Evolutionary conservation across 176 grass and related monocot species (phyloP).

Genomic region (Pontederia crassipes): DNA sequence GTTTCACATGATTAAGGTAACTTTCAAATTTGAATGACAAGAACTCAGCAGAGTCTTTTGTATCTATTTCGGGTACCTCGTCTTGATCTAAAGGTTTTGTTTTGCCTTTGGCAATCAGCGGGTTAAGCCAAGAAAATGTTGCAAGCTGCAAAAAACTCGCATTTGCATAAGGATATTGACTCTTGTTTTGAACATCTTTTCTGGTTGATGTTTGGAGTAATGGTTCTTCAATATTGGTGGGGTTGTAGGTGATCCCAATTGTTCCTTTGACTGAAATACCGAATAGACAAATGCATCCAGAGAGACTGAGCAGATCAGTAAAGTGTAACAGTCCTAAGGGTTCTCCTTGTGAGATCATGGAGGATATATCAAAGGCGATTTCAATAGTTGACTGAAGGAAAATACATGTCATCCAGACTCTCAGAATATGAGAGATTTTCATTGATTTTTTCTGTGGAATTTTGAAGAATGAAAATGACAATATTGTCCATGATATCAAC

Average conservation of each 20-base stretch:
- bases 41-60: conserved; percentile 48
- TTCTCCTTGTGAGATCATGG: too few species aligned
- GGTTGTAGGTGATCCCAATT: conserved; percentile 51
- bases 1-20: conserved; percentile 45
- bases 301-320: not conserved
- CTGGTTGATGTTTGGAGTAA: conserved; percentile 41
- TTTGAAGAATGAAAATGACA: too few species aligned
- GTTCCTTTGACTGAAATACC: conserved; percentile 46
- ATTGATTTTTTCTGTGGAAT: too few species aligned
- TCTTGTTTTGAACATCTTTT: conserved; percentile 45
- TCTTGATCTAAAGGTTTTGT: conserved; percentile 73
- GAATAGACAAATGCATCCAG: conserved; percentile 54
- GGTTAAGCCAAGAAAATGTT: conserved; percentile 91
- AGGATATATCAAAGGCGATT: too few species aligned
- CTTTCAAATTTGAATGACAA: conserved; percentile 52
- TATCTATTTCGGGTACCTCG: conserved; percentile 75
- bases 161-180: conserved; percentile 42
- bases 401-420: too few species aligned
- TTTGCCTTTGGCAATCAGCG: conserved; percentile 64
- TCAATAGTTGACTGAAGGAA: too few species aligned
- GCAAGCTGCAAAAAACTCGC: conserved; percentile 56
- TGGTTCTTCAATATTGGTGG: conserved; percentile 46
- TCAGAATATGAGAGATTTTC: too few species aligned
- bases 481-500: too few species aligned
- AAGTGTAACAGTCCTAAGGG: too few species aligned